These are phyloP conservation scores for Tolypocladium tropicale DNA, from an alignment of 2,329 filamentous ascomycete species.

Conservation along the genomic window DNA sequence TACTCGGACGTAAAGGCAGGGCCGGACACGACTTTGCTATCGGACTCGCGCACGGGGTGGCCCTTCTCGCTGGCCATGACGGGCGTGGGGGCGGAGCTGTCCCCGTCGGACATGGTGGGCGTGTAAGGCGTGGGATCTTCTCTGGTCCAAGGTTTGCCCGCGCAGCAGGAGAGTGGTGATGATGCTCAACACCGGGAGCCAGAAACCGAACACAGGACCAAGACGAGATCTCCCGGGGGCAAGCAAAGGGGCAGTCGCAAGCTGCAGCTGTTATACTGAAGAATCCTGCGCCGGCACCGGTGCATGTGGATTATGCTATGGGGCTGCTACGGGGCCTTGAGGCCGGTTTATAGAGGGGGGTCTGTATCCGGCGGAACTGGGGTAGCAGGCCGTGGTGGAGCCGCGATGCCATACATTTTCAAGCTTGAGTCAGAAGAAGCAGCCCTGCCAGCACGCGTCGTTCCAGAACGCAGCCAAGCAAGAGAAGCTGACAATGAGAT, in stretches of 20 bases:
- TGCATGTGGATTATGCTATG: background rate
- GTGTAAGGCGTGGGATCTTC: background rate
- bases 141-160: background rate
- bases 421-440: background rate
- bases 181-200: background rate
- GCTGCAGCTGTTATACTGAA: background rate
- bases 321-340: background rate
- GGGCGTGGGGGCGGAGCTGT: background rate
- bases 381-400: background rate
- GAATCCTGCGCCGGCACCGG: background rate
- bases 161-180: background rate
- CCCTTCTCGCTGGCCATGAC: conserved; percentile 3
- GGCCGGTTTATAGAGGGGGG: background rate
- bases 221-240: no score
- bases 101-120: background rate
- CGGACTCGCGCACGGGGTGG: background rate
- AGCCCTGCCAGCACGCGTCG: background rate
- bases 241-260: no score
- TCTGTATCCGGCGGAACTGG: background rate
- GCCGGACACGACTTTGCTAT: conserved; percentile 2
- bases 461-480: background rate
- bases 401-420: background rate
- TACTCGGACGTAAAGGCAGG: conserved; percentile 7
- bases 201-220: background rate
- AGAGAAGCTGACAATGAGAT: background rate